Conservation (phyloP, 1,284 basidiomycete species). For the Marasmius oreades region DNA sequence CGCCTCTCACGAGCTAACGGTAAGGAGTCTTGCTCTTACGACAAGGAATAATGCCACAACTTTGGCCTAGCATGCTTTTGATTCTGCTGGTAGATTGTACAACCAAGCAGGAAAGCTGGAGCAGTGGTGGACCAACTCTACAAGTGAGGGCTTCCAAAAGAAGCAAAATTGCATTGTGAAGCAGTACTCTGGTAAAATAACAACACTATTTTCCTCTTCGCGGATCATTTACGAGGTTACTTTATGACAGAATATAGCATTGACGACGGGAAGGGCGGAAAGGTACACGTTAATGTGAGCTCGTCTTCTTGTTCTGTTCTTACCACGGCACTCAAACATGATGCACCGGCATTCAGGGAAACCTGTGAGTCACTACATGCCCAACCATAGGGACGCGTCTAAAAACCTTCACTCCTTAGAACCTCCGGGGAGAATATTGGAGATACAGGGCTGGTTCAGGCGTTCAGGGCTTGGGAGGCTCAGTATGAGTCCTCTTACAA, state of each 20-base stretch:
- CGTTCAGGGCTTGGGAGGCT: conserved; percentile 84
- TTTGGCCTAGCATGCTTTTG: conserved; percentile 79
- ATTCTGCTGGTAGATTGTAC: conserved; percentile 84
- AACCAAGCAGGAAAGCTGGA: conserved; percentile 82
- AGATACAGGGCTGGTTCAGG: conserved; percentile 82
- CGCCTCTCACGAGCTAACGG: conserved; percentile 86
- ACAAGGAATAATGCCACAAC: background rate
- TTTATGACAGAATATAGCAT: conserved; percentile 65
- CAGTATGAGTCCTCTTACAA: conserved; percentile 53
- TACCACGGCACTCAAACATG: conserved; percentile 1
- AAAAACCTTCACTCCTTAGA: conserved; percentile 29
- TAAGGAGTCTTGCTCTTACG: conserved; percentile 29
- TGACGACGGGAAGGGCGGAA: conserved; percentile 81
- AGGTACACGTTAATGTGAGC: conserved; percentile 82
- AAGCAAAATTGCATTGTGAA: conserved; percentile 86
- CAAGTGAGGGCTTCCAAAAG: conserved; percentile 79
- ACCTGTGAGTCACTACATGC: conserved; percentile 50
- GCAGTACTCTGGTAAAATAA: conserved; percentile 72
- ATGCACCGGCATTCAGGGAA: conserved; percentile 48
- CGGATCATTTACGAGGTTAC: conserved; percentile 4
- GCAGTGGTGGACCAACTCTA: conserved; percentile 84
- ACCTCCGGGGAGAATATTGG: conserved; percentile 91
- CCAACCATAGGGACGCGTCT: conserved; percentile 4
- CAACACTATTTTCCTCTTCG: conserved; percentile 5
- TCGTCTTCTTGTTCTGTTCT: background rate